These are phyloP conservation scores for Paraglomus brasilianum DNA, from an alignment of 192 early-diverging fungal species.

Conservation along the genomic window DNA sequence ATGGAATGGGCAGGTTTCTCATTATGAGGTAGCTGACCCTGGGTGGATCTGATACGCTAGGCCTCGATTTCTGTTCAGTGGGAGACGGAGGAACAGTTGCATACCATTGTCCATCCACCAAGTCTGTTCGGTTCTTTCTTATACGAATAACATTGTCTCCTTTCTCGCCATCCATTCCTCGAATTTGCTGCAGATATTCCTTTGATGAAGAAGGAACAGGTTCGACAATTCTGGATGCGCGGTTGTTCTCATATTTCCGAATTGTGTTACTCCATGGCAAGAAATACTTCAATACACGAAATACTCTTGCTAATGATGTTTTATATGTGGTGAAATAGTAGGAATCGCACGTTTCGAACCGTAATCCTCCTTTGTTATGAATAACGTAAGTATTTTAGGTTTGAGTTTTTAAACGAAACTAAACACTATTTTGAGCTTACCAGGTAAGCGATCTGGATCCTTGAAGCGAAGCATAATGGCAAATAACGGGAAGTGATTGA, in stretches of 20 bases:
- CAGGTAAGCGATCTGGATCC: constrained; percentile 84
- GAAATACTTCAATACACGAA: constrained; percentile 21
- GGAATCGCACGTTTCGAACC: constrained; percentile 34
- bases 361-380: constrained; percentile 30
- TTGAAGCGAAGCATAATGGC: constrained; percentile 86
- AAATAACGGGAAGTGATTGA: constrained; percentile 98
- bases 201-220: too few species aligned
- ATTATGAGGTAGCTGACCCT: constrained; percentile 41
- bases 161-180: not conserved
- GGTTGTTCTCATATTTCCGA: too few species aligned
- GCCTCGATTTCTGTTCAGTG: not conserved
- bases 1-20: constrained; percentile 67
- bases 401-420: not conserved
- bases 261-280: constrained; percentile 18
- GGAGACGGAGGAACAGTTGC: constrained; percentile 1
- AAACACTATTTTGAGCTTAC: constrained; percentile 47
- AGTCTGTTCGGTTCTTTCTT: constrained; percentile 23
- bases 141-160: not conserved
- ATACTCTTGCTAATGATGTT: constrained; percentile 13
- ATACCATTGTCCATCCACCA: not conserved
- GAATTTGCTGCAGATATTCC: too few species aligned
- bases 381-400: not conserved
- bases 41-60: constrained; percentile 8
- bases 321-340: constrained; percentile 28
- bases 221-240: too few species aligned